These are phyloP conservation scores for Paramecium sexaurelia DNA, from an alignment of 73 alveolate genomes.

Conservation along the genomic window DNA sequence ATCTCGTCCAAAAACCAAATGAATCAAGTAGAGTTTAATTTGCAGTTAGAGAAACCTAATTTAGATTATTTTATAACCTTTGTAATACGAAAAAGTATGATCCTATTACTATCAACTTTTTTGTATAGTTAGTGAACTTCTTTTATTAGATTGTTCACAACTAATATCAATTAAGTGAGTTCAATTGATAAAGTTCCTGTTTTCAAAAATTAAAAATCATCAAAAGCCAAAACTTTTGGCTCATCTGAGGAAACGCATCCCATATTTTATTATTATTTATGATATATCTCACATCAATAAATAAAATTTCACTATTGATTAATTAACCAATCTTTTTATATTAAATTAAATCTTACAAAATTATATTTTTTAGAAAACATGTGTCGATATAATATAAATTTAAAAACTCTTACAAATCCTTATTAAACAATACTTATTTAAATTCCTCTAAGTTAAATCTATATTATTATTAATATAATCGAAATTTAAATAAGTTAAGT, in stretches of 20 bases:
- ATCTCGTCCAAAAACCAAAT: conserved; percentile 26
- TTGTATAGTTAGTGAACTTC: not conserved
- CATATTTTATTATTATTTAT: not conserved
- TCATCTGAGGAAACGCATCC: not conserved
- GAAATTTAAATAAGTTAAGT: too few species aligned
- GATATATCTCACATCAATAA: not conserved
- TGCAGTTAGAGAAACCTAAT: conserved; percentile 36
- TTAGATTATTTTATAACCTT: not conserved
- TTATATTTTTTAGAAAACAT: not conserved
- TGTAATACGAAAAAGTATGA: conserved; percentile 5
- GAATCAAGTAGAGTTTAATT: conserved; percentile 33
- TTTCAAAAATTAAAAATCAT: not conserved
- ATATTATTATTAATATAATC: too few species aligned
- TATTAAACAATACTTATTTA: not conserved
- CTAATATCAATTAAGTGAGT: not conserved
- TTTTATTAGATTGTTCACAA: not conserved
- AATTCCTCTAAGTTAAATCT: too few species aligned
- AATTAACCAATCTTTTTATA: not conserved
- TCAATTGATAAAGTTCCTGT: conserved; percentile 1
- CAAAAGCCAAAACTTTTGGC: not conserved
- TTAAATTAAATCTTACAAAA: not conserved
- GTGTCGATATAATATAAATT: not conserved
- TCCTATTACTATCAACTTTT: not conserved
- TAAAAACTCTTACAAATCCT: not conserved
- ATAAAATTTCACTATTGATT: not conserved